Evolutionary conservation across 495 filamentous ascomycete genomes (phyloP).

Genomic region (Tricharina praecox): DNA sequence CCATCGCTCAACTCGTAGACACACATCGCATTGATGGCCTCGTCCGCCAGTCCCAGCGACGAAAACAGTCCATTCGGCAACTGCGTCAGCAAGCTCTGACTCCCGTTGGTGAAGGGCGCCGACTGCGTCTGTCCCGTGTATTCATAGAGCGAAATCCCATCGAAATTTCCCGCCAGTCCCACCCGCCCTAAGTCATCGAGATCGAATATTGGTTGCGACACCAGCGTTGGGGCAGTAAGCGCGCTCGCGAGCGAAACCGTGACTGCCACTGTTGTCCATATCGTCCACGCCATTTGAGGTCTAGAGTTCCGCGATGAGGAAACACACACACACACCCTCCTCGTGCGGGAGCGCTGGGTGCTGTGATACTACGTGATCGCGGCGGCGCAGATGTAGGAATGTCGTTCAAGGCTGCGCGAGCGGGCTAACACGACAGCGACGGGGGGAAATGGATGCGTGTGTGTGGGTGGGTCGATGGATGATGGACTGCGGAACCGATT

Average conservation of each 20-base stretch:
- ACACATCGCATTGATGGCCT: conserved; percentile 73
- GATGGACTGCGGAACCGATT: no score
- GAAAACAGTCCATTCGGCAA: conserved; percentile 77
- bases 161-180: conserved; percentile 77
- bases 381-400: no score
- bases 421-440: no score
- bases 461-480: no score
- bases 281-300: neutral
- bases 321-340: no score
- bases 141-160: conserved; percentile 74
- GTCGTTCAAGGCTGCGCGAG: no score
- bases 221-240: conserved; percentile 47
- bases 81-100: conserved; percentile 60
- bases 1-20: conserved; percentile 53
- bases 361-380: no score
- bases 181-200: conserved; percentile 66
- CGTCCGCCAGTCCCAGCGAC: conserved; percentile 57
- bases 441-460: no score
- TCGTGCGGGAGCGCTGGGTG: no score
- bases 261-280: conserved; percentile 1
- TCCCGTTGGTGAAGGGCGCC: conserved; percentile 51
- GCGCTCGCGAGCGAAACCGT: conserved; percentile 34
- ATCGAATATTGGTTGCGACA: conserved; percentile 64
- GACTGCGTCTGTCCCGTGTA: conserved; percentile 63
- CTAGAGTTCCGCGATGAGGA: no score